These are phyloP conservation scores for Neoascochyta sp. DNA, from an alignment of 2,329 filamentous ascomycete genomes.

Conservation along the genomic window DNA sequence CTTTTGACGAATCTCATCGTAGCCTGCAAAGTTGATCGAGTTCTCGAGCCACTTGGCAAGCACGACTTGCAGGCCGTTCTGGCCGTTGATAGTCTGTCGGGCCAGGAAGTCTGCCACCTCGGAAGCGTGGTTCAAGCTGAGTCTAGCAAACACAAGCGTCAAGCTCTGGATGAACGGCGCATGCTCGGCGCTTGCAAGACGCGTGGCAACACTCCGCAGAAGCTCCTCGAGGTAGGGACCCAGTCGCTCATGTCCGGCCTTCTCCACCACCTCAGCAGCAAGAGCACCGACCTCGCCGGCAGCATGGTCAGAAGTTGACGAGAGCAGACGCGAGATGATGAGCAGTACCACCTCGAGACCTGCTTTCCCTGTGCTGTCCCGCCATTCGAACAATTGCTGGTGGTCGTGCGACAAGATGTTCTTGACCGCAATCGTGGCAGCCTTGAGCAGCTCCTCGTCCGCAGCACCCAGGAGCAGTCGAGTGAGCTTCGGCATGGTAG, in stretches of 20 bases:
- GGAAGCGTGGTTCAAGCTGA: constrained; percentile 77
- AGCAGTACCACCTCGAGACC: constrained; percentile 85
- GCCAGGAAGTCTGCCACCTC: constrained; percentile 92
- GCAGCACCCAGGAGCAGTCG: constrained; percentile 74
- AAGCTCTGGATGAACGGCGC: constrained; percentile 92
- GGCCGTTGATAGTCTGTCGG: constrained; percentile 72
- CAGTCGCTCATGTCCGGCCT: constrained; percentile 84
- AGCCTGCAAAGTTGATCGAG: constrained; percentile 94
- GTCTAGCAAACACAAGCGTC: constrained; percentile 88
- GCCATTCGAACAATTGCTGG: constrained; percentile 83
- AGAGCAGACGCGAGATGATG: constrained; percentile 87
- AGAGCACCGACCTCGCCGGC: constrained; percentile 95
- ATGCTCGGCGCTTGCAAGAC: constrained; percentile 76
- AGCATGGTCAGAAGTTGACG: constrained; percentile 78
- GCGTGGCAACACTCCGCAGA: constrained; percentile 79
- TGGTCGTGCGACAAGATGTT: constrained; percentile 88
- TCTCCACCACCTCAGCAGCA: constrained; percentile 91
- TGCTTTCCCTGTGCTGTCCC: constrained; percentile 70
- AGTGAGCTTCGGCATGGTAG: constrained; percentile 82
- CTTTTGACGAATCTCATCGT: constrained; percentile 97
- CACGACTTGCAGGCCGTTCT: constrained; percentile 84
- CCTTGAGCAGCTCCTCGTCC: constrained; percentile 85
- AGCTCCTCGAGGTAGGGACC: constrained; percentile 88
- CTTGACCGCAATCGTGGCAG: constrained; percentile 80
- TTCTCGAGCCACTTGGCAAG: constrained; percentile 96